phyloP scores from a whole-genome alignment of 306 rosid genomes.

The Begonia masoniana region DNA sequence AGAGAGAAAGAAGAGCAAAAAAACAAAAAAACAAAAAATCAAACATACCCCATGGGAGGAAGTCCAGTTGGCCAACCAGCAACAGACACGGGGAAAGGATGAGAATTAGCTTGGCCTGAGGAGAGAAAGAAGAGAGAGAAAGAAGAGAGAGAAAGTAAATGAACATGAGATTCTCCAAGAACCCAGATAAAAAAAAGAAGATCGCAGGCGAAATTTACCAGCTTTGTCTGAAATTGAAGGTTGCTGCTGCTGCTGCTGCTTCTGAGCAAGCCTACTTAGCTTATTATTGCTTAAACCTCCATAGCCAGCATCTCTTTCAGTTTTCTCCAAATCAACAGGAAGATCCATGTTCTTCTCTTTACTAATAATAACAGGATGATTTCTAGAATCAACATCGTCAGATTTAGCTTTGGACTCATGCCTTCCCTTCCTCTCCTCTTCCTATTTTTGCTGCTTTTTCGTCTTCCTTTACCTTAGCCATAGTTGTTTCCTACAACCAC shows the following conservation, averaged over 20 bases:
- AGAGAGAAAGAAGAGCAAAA: too few species aligned
- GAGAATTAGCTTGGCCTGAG: constrained; percentile 49
- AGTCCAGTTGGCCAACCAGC: constrained; percentile 83
- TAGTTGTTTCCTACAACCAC: constrained; percentile 38
- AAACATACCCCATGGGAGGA: constrained; percentile 83
- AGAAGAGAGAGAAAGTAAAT: background rate
- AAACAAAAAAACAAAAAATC: background rate
- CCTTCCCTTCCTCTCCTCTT: constrained; percentile 24
- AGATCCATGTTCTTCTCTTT: constrained; percentile 47
- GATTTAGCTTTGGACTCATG: constrained; percentile 23
- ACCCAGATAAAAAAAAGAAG: too few species aligned
- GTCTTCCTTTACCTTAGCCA: constrained; percentile 23
- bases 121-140: background rate
- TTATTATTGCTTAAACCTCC: constrained; percentile 27
- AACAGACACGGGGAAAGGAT: constrained; percentile 63
- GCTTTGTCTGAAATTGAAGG: constrained; percentile 36
- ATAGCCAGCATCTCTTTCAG: constrained; percentile 37
- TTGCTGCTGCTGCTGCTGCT: constrained; percentile 12
- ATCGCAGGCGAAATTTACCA: constrained; percentile 20
- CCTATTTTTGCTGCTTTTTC: constrained; percentile 35
- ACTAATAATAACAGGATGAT: constrained; percentile 7
- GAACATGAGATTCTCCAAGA: background rate
- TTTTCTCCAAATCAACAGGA: constrained; percentile 67
- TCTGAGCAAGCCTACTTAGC: constrained; percentile 29
- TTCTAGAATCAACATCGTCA: constrained; percentile 47